A percentile compares a stretch with the other conserved stretches of the same genome.
Evolutionary conservation across 495 filamentous ascomycete species (phyloP).

Genomic region (Talaromyces borbonicus): DNA sequence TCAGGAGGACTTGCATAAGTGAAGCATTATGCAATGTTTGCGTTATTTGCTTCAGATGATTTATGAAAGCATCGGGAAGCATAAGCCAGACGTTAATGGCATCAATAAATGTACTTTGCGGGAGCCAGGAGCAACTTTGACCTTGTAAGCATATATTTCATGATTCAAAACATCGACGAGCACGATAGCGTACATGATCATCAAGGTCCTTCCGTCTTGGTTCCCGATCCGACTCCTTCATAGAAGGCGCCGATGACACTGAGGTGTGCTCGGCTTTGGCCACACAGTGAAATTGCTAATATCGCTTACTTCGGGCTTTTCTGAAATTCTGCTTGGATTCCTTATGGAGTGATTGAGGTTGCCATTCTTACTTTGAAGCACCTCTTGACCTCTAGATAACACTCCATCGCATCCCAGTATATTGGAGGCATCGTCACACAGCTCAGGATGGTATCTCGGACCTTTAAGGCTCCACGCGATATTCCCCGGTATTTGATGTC

Average conservation of each 20-base stretch:
- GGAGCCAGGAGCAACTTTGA: background rate
- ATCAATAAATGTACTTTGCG: constrained; percentile 9
- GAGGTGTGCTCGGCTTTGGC: background rate
- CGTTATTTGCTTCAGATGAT: constrained; percentile 10
- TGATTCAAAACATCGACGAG: background rate
- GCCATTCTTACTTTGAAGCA: background rate
- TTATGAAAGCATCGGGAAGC: background rate
- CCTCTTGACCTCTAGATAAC: background rate
- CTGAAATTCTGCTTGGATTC: background rate
- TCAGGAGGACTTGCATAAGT: constrained; percentile 7
- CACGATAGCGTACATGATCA: background rate
- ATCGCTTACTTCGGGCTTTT: background rate
- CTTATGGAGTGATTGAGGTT: background rate
- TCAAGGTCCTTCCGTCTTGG: background rate
- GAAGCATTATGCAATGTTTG: constrained; percentile 15
- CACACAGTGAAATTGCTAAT: background rate
- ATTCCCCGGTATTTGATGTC: constrained; percentile 16
- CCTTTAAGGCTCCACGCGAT: constrained; percentile 17
- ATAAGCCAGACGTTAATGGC: constrained; percentile 15
- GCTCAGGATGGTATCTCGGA: constrained; percentile 17
- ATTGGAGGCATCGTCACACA: constrained; percentile 6
- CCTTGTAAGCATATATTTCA: background rate
- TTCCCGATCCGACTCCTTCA: background rate
- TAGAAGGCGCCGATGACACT: background rate
- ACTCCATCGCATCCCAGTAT: constrained; percentile 1